Evolutionary conservation across 2,329 filamentous ascomycete genomes (phyloP).

Genomic region (Cucurbitaria berberidis): DNA sequence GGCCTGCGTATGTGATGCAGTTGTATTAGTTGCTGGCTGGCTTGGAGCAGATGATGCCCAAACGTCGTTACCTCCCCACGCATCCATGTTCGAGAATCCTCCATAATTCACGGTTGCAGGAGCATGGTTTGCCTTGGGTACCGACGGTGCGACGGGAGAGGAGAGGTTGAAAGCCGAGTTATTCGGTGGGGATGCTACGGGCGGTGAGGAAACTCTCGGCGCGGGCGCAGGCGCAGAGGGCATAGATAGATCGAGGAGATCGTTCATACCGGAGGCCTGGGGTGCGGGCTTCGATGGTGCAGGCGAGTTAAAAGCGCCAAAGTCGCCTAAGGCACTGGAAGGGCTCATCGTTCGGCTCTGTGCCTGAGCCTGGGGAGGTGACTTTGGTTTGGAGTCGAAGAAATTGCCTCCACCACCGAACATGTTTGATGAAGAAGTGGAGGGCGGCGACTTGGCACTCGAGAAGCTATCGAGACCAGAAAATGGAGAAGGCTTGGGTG

Average conservation of each 20-base stretch:
- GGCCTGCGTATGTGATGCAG: constrained; percentile 48
- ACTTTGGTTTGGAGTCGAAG: constrained; percentile 75
- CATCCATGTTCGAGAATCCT: constrained; percentile 66
- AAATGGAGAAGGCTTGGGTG: constrained; percentile 68
- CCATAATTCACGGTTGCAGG: constrained; percentile 47
- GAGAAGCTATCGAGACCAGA: constrained; percentile 65
- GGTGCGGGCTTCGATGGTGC: constrained; percentile 54
- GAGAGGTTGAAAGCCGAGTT: constrained; percentile 74
- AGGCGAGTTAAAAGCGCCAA: constrained; percentile 69
- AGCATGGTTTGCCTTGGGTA: constrained; percentile 38
- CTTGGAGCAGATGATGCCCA: constrained; percentile 74
- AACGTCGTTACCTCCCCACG: constrained; percentile 83
- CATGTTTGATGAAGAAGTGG: constrained; percentile 56
- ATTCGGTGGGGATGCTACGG: constrained; percentile 49
- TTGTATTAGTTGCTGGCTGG: constrained; percentile 47
- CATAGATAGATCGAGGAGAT: constrained; percentile 76
- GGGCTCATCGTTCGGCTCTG: constrained; percentile 59
- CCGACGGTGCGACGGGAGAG: constrained; percentile 40
- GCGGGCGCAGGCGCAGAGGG: constrained; percentile 41
- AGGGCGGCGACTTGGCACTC: constrained; percentile 43
- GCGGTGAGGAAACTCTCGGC: constrained; percentile 31
- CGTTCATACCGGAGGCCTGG: constrained; percentile 65
- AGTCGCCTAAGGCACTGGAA: constrained; percentile 65
- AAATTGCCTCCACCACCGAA: constrained; percentile 76
- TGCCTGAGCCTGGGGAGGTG: constrained; percentile 51